Evolutionary conservation across 148 eudicot genomes (phyloP), one percentile per base, ranked within the genome.

Genomic region (Mesembryanthemum crystallinum): DNA sequence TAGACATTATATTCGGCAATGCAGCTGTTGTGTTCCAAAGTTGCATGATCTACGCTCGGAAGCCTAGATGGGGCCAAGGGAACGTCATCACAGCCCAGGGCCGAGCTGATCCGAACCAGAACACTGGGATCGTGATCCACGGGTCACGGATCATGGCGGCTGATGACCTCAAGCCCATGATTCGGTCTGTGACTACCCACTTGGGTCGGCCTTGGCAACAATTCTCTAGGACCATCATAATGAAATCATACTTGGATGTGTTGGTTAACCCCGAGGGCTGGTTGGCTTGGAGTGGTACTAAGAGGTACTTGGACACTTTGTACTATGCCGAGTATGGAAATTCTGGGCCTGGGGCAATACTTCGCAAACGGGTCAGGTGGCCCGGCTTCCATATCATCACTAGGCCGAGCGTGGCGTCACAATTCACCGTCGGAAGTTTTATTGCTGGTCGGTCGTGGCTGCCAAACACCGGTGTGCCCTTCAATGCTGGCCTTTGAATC

Each of bases 141-240:
- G 81, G 82, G 59, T 86, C 81, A 0, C 82, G 84, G 45, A 82
- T 90, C 64, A 64, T 73, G 80, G 82, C 94, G n/a, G 88, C 85
- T 7, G 59, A 74, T 24, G 96, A 91, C 67, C 87, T 91, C n/a
- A 10, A 0, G 3, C 77, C 86, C 0, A 72, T 69, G 30, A 47
- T 80, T 0, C 37, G 65, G 17, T 65, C 83, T 6, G 76, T 75
- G 23, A 25, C 5, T 4, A 90, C 92, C 0, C 90, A 82, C 68
- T 69, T 92, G 69, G 97, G 95, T 4, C 88, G 97, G 33, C 95
- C 97, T 0, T 92, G 97, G 97, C 81, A 81, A 61, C 72, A 73
- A n/a, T 83, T 83, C 51, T 87, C 97, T 0, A 43, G 92, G 37
- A 88, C 92, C 14, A 73, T 92, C 1, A 69, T 82, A 0, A 76